phyloP scores from a whole-genome alignment of 202 grass and related monocot species.

The Thinopyrum obtusiflorum region DNA sequence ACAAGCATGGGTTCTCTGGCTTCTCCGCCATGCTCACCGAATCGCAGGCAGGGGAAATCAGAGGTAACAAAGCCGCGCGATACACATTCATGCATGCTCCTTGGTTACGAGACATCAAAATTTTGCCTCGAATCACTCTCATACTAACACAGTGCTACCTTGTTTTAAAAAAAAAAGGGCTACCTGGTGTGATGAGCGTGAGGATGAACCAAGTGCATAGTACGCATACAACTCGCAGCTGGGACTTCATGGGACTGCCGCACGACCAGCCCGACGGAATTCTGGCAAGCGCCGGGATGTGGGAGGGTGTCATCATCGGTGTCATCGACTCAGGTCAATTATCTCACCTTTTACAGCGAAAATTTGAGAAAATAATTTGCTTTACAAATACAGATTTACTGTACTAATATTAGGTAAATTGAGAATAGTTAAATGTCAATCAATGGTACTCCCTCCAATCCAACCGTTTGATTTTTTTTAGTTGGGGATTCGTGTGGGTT shows the following conservation, averaged over 20 bases:
- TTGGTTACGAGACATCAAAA: neutral
- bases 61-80: conserved; percentile 8
- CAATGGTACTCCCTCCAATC: no score
- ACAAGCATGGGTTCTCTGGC: conserved; percentile 53
- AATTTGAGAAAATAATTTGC: no score
- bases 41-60: conserved; percentile 29
- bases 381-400: no score
- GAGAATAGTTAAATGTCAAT: no score
- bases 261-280: conserved; percentile 21
- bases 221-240: conserved; percentile 37
- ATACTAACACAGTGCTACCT: no score
- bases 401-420: no score
- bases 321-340: neutral
- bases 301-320: conserved; percentile 40
- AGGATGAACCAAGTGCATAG: conserved; percentile 19
- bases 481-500: no score
- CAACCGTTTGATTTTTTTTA: no score
- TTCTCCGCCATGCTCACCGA: conserved; percentile 42
- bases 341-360: neutral
- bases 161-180: neutral
- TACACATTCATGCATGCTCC: neutral
- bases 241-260: conserved; percentile 39
- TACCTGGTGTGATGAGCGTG: conserved; percentile 31
- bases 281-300: conserved; percentile 13
- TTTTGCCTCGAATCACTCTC: no score